A percentile compares a stretch with the other conserved stretches of the same genome.
Evolutionary conservation across 768 basidiomycete species (phyloP).

Genomic region (Kockovaella imperatae): DNA sequence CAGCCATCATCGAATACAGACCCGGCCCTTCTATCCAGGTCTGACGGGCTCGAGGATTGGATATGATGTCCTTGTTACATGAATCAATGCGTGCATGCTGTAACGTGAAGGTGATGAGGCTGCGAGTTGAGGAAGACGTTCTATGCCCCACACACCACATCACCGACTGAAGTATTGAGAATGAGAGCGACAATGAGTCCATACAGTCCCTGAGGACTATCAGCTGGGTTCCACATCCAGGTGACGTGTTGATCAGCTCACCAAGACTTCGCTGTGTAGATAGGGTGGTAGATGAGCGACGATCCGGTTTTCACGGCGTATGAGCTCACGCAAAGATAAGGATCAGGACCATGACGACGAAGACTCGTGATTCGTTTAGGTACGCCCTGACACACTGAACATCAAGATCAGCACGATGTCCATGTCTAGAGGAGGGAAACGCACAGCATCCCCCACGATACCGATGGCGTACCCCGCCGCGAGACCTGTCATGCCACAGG

Average conservation of each 20-base stretch:
- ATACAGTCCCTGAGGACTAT: conserved; percentile 30
- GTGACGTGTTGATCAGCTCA: conserved; percentile 69
- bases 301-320: background rate
- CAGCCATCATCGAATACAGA: no score
- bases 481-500: conserved; percentile 83
- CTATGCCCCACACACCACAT: conserved; percentile 38
- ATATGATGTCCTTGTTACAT: background rate
- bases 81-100: no score
- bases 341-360: conserved; percentile 93
- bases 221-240: conserved; percentile 23
- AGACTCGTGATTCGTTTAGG: conserved; percentile 80
- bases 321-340: conserved; percentile 50
- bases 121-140: background rate
- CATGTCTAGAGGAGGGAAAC: conserved; percentile 41
- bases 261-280: conserved; percentile 65
- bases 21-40: no score
- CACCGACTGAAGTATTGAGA: conserved; percentile 71
- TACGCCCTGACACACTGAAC: conserved; percentile 80
- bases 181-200: conserved; percentile 70
- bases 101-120: no score
- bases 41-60: no score
- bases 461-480: conserved; percentile 95
- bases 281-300: background rate
- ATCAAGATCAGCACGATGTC: background rate
- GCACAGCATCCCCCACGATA: conserved; percentile 81